These are phyloP conservation scores for Rhizopus arrhizus DNA, from an alignment of 371 early-diverging fungal species.

Conservation along the genomic window DNA sequence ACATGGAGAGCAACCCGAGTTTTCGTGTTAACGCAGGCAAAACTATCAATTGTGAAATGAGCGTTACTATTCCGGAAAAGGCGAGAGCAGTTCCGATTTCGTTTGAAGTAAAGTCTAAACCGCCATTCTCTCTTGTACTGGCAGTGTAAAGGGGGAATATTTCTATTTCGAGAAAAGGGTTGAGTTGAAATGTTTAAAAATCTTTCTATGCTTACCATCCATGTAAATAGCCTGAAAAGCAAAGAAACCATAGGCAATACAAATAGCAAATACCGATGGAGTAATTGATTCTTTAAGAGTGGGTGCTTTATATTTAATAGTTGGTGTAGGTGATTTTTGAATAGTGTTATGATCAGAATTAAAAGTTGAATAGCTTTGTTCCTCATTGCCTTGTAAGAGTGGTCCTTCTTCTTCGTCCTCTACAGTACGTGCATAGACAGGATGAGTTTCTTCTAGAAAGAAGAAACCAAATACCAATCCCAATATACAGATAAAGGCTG, in stretches of 20 bases:
- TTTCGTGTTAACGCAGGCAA: constrained; percentile 57
- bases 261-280: constrained; percentile 41
- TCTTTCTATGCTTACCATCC: constrained; percentile 33
- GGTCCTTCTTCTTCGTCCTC: constrained; percentile 27
- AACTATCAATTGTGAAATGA: constrained; percentile 60
- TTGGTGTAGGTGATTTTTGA: constrained; percentile 33
- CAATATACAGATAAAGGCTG: constrained; percentile 59
- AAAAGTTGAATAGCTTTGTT: constrained; percentile 29
- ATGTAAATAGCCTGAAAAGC: constrained; percentile 44
- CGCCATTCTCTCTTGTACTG: constrained; percentile 56
- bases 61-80: constrained; percentile 54
- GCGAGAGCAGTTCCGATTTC: constrained; percentile 65
- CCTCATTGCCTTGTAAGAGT: constrained; percentile 3
- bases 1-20: constrained; percentile 54
- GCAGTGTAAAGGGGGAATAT: constrained; percentile 66
- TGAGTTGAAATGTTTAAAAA: not conserved
- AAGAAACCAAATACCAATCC: constrained; percentile 71
- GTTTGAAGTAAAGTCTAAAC: constrained; percentile 57
- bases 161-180: constrained; percentile 30
- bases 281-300: constrained; percentile 44
- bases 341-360: constrained; percentile 5
- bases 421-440: constrained; percentile 19
- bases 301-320: constrained; percentile 21
- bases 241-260: constrained; percentile 36
- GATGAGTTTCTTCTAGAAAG: constrained; percentile 76